Percentiles rank a stretch among this genome's conserved stretches.
Evolutionary conservation across 108 stramenopile genomes (phyloP).

Genomic region (Hondaea fermentalgiana): DNA sequence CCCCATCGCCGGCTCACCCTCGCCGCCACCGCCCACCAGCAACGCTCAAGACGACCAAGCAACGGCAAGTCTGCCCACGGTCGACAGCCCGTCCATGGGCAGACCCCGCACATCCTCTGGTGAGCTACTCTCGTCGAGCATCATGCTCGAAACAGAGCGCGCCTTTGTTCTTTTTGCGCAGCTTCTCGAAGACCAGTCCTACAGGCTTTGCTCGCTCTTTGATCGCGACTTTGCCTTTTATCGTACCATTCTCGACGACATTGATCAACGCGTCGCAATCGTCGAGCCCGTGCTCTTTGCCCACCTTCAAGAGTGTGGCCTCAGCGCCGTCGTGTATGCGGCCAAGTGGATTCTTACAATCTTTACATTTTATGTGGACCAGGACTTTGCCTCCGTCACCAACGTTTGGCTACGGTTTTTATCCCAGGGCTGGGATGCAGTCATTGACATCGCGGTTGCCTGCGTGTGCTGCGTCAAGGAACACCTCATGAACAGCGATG

Average conservation of each 20-base stretch:
- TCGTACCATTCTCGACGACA: not conserved
- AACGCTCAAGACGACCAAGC: not conserved
- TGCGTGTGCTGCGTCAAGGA: slow-evolving; percentile 17
- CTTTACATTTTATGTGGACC: slow-evolving; percentile 5
- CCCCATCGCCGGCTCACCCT: not conserved
- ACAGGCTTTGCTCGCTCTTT: not conserved
- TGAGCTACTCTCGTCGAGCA: not conserved
- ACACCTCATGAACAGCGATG: slow-evolving; percentile 11
- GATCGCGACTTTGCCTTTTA: not conserved
- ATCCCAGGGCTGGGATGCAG: not conserved
- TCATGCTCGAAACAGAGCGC: slow-evolving; percentile 1
- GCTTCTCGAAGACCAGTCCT: not conserved
- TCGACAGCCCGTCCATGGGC: not conserved
- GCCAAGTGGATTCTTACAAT: slow-evolving; percentile 3
- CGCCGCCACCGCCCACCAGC: no score
- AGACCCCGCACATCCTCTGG: not conserved
- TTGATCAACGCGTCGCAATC: not conserved
- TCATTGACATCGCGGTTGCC: not conserved
- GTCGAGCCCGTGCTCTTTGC: not conserved
- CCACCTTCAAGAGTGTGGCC: not conserved
- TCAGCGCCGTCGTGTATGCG: slow-evolving; percentile 8
- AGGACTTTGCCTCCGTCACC: slow-evolving; percentile 12
- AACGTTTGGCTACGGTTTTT: not conserved
- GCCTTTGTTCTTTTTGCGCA: slow-evolving; percentile 16
- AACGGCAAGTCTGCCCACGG: no score